These are phyloP conservation scores for Fusarium miscanthi DNA, from an alignment of 2,329 filamentous ascomycete genomes.

Conservation along the genomic window DNA sequence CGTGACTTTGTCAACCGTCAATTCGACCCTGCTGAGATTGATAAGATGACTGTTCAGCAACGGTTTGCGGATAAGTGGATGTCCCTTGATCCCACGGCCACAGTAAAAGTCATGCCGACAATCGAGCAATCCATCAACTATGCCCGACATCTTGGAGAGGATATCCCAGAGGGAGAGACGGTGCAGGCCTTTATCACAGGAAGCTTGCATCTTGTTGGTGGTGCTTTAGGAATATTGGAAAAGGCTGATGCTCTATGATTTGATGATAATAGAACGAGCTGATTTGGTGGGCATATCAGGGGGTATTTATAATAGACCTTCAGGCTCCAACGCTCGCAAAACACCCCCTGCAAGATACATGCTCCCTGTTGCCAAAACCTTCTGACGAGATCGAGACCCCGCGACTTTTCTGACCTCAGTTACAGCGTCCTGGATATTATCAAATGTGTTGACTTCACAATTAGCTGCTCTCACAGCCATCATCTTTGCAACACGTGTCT, in stretches of 20 bases:
- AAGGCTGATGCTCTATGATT: constrained; percentile 56
- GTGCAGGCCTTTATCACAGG: constrained; percentile 68
- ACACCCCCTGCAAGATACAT: constrained; percentile 85
- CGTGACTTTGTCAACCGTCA: constrained; percentile 68
- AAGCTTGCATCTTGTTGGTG: constrained; percentile 72
- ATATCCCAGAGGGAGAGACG: constrained; percentile 47
- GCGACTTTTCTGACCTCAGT: constrained; percentile 60
- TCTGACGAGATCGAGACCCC: constrained; percentile 58
- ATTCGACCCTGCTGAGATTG: constrained; percentile 62
- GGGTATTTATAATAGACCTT: constrained; percentile 48
- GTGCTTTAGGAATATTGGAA: constrained; percentile 62
- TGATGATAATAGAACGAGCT: background rate
- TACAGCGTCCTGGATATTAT: constrained; percentile 80
- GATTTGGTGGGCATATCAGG: background rate
- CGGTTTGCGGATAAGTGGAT: constrained; percentile 64
- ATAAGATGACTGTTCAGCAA: constrained; percentile 64
- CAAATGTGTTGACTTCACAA: constrained; percentile 60
- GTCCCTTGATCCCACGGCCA: constrained; percentile 58
- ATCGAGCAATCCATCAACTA: constrained; percentile 67
- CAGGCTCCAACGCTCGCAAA: constrained; percentile 74
- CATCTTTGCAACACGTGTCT: constrained; percentile 70
- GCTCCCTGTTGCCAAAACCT: constrained; percentile 83
- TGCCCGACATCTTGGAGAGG: constrained; percentile 53
- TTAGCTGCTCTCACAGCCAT: constrained; percentile 68
- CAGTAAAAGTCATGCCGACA: constrained; percentile 60